These are phyloP conservation scores for Bipolaris cookei DNA, from an alignment of 2,329 filamentous ascomycete genomes.

Conservation along the genomic window DNA sequence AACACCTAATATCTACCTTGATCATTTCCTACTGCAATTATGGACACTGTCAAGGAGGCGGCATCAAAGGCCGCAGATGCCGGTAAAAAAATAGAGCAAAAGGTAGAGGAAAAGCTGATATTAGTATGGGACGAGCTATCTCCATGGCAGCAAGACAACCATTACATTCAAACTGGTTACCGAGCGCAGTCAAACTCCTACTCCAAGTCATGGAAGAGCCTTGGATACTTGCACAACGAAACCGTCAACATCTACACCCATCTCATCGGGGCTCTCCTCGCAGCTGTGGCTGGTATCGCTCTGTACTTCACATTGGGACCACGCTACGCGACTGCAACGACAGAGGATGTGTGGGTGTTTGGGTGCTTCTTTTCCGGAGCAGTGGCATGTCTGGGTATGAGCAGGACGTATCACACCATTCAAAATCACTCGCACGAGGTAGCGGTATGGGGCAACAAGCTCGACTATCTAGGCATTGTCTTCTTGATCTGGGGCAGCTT, in stretches of 20 bases:
- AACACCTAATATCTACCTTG: neutral
- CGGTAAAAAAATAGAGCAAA: slow-evolving; percentile 39
- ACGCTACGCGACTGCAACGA: slow-evolving; percentile 44
- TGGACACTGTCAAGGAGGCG: slow-evolving; percentile 34
- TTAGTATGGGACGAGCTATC: slow-evolving; percentile 53
- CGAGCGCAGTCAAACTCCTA: slow-evolving; percentile 68
- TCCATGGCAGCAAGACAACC: slow-evolving; percentile 65
- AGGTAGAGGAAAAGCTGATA: slow-evolving; percentile 58
- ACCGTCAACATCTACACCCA: slow-evolving; percentile 76
- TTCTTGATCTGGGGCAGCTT: slow-evolving; percentile 90
- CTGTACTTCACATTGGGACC: slow-evolving; percentile 37
- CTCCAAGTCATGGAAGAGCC: slow-evolving; percentile 61
- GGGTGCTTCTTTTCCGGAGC: slow-evolving; percentile 51
- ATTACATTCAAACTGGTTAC: slow-evolving; percentile 71
- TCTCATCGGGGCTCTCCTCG: slow-evolving; percentile 54
- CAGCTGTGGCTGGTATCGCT: slow-evolving; percentile 25
- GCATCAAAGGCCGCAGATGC: slow-evolving; percentile 19
- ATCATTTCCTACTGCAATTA: neutral
- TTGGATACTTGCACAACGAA: slow-evolving; percentile 71
- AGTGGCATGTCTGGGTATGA: slow-evolving; percentile 55
- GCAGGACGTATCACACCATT: slow-evolving; percentile 79
- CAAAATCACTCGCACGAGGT: slow-evolving; percentile 82
- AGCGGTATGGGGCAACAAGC: slow-evolving; percentile 83
- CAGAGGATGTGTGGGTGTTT: slow-evolving; percentile 48
- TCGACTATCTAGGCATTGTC: slow-evolving; percentile 95